A percentile compares a stretch with the other conserved stretches of the same genome.
Conservation (phyloP, 148 eudicot species). For the Rhododendron williamsianum region DNA sequence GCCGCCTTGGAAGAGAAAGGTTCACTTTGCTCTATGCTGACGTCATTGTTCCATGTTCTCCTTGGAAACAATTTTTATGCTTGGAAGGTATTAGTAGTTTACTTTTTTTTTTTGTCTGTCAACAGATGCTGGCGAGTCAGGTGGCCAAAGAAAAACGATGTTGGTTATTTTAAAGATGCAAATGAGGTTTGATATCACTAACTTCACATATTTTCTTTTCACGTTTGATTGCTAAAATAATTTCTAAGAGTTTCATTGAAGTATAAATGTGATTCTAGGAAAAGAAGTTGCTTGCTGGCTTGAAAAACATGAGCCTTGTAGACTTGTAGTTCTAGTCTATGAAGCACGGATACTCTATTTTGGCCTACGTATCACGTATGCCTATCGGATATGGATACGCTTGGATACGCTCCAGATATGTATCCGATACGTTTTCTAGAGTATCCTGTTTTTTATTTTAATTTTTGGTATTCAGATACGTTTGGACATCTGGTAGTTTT, state of each 20-base stretch:
- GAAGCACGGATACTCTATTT: too few relatives aligned
- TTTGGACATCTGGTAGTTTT: too few relatives aligned
- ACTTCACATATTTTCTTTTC: not conserved
- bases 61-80: not conserved
- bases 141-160: constrained; percentile 82
- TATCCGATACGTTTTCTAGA: too few relatives aligned
- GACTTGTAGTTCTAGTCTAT: too few relatives aligned
- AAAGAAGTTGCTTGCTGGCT: not conserved
- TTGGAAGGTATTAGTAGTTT: not conserved
- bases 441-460: too few relatives aligned
- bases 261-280: not conserved
- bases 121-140: constrained; percentile 90
- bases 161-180: constrained; percentile 68
- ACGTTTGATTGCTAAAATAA: not conserved
- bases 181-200: constrained; percentile 60
- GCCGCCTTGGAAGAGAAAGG: constrained; percentile 96
- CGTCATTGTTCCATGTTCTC: not conserved
- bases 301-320: not conserved
- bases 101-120: constrained; percentile 9
- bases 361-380: too few relatives aligned
- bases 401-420: too few relatives aligned
- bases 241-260: not conserved
- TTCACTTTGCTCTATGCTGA: constrained; percentile 14
- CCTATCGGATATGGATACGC: too few relatives aligned
- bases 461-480: too few relatives aligned